phyloP scores from a whole-genome alignment of 345 rosid species.

The Lumnitzera littorea region DNA sequence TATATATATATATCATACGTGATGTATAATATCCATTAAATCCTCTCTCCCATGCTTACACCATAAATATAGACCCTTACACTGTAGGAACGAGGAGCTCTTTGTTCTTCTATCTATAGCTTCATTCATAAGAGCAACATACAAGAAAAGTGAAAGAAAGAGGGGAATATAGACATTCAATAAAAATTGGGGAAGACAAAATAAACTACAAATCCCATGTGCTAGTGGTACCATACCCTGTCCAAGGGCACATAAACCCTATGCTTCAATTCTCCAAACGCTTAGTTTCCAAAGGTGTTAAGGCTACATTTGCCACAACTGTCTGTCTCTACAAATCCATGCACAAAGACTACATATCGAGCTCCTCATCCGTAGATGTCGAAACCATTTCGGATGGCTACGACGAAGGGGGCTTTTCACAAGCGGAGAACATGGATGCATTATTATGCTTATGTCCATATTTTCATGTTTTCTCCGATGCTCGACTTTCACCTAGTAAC shows the following conservation, averaged over 20 bases:
- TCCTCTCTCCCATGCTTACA: no score
- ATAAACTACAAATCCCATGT: slow-evolving; percentile 14
- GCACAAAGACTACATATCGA: background rate
- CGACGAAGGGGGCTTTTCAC: slow-evolving; percentile 14
- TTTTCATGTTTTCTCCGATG: no score
- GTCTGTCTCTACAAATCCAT: slow-evolving; percentile 9
- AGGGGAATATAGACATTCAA: background rate
- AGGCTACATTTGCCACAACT: slow-evolving; percentile 19
- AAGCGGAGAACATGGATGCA: slow-evolving; percentile 9
- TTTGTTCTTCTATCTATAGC: no score
- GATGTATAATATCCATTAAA: no score
- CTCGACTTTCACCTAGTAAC: no score
- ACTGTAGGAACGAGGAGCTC: no score
- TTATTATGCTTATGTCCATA: slow-evolving; percentile 3
- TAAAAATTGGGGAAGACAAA: slow-evolving; percentile 1
- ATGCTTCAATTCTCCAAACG: slow-evolving; percentile 33
- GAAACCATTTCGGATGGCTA: slow-evolving; percentile 40
- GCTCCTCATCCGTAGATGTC: slow-evolving; percentile 1
- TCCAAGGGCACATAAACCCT: slow-evolving; percentile 35
- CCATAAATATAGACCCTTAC: no score
- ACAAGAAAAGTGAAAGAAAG: background rate
- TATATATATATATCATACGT: no score
- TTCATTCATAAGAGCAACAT: no score
- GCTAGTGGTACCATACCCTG: slow-evolving; percentile 21
- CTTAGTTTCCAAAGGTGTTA: slow-evolving; percentile 21